Conservation (phyloP, 192 early-diverging fungal genomes). For the Chytriomyces sp. region DNA sequence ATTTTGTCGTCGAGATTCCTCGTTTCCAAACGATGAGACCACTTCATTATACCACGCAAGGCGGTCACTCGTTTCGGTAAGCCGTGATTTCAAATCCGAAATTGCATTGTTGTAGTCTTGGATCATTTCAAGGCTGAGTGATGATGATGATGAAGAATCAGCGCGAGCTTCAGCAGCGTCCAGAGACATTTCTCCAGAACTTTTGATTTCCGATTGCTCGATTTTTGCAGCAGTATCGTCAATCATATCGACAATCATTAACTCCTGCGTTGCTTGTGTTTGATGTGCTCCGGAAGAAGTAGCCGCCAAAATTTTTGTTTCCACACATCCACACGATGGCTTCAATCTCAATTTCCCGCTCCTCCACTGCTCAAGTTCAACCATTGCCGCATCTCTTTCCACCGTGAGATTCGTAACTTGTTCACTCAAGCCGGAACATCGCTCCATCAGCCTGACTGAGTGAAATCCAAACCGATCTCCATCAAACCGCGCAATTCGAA, state of each 20-base stretch:
- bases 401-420: conserved; percentile 32
- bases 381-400: conserved; percentile 42
- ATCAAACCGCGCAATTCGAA: conserved; percentile 36
- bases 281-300: no score
- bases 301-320: no score
- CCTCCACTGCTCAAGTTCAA: conserved; percentile 42
- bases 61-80: conserved; percentile 53
- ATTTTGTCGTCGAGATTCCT: conserved; percentile 19
- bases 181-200: not conserved
- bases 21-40: conserved; percentile 34
- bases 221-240: no score
- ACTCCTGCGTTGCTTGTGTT: no score
- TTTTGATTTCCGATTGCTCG: no score
- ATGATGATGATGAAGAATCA: no score
- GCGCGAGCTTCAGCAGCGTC: not conserved
- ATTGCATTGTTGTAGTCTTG: conserved; percentile 46
- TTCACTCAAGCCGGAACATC: conserved; percentile 23
- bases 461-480: conserved; percentile 45
- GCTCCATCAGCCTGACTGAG: conserved; percentile 42
- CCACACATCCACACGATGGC: no score
- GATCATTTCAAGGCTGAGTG: conserved; percentile 30
- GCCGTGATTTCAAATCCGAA: conserved; percentile 42
- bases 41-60: conserved; percentile 59
- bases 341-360: not conserved
- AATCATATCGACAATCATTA: no score